These are phyloP conservation scores for Hypoxylon perforatum DNA, from an alignment of 495 filamentous ascomycete species.

Conservation along the genomic window DNA sequence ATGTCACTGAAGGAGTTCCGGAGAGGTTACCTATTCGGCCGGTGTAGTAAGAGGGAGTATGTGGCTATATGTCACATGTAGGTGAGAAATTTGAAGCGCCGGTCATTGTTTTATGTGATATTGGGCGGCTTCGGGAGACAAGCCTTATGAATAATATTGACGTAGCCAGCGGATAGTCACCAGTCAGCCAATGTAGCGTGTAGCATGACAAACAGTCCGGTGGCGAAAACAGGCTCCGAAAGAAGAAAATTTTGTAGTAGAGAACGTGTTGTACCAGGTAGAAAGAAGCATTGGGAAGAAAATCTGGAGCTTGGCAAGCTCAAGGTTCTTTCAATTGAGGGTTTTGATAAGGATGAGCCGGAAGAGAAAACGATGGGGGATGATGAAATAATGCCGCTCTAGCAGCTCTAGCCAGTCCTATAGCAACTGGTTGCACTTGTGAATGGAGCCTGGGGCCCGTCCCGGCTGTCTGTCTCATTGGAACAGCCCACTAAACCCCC, in stretches of 20 bases:
- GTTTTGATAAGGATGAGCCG: conserved; percentile 17
- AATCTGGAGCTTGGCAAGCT: conserved; percentile 18
- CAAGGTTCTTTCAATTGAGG: neutral
- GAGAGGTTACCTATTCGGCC: conserved; percentile 12
- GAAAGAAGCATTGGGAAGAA: neutral
- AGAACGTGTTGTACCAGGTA: neutral
- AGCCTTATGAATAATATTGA: neutral
- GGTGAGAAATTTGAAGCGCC: conserved; percentile 12
- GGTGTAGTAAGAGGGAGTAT: conserved; percentile 34
- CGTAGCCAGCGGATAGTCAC: conserved; percentile 14
- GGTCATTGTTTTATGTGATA: neutral
- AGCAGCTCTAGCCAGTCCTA: conserved; percentile 11
- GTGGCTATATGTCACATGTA: conserved; percentile 15
- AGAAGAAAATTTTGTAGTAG: conserved; percentile 2
- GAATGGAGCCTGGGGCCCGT: neutral
- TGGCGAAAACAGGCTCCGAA: conserved; percentile 14
- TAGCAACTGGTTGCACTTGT: conserved; percentile 7
- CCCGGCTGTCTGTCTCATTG: conserved; percentile 7
- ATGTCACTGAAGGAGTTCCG: conserved; percentile 14
- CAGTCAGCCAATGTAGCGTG: neutral
- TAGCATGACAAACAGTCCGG: conserved; percentile 8
- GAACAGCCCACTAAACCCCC: conserved; percentile 13
- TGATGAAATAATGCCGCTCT: conserved; percentile 42
- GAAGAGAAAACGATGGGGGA: conserved; percentile 20
- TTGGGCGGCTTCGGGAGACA: neutral